Conservation (phyloP, 805 yeast species). For the Yamadazyma laniorum region DNA sequence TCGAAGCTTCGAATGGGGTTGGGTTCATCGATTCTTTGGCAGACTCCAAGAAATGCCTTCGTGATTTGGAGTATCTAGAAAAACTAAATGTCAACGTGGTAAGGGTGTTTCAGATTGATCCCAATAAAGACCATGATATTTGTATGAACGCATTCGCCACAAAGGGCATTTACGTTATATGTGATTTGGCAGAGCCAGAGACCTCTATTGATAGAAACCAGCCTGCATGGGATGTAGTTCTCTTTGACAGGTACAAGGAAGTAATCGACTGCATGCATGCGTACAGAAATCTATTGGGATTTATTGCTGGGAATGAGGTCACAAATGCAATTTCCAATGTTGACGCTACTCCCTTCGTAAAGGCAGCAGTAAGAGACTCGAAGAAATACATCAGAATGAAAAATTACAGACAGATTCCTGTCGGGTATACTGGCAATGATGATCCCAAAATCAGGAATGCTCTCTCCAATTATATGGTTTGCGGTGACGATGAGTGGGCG, state of each 20-base stretch:
- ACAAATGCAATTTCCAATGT: constrained; percentile 25
- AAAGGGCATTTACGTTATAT: constrained; percentile 36
- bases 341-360: constrained; percentile 33
- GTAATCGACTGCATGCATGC: constrained; percentile 33
- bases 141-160: constrained; percentile 66
- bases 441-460: constrained; percentile 28
- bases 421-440: constrained; percentile 43
- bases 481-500: constrained; percentile 19
- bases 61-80: constrained; percentile 78
- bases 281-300: constrained; percentile 37
- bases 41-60: constrained; percentile 61
- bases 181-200: constrained; percentile 37
- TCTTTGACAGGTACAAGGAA: constrained; percentile 26
- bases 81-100: constrained; percentile 72
- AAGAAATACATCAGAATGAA: constrained; percentile 26
- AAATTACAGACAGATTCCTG: constrained; percentile 33
- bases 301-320: constrained; percentile 44
- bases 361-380: constrained; percentile 35
- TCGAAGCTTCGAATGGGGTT: constrained; percentile 17
- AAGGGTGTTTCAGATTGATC: constrained; percentile 84
- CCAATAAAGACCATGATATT: constrained; percentile 63
- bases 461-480: constrained; percentile 31
- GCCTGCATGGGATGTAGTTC: constrained; percentile 36
- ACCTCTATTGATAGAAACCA: constrained; percentile 29
- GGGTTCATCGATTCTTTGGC: constrained; percentile 74